These are phyloP conservation scores for Tylopilus intermedius DNA, from an alignment of 768 basidiomycete genomes.

Conservation along the genomic window DNA sequence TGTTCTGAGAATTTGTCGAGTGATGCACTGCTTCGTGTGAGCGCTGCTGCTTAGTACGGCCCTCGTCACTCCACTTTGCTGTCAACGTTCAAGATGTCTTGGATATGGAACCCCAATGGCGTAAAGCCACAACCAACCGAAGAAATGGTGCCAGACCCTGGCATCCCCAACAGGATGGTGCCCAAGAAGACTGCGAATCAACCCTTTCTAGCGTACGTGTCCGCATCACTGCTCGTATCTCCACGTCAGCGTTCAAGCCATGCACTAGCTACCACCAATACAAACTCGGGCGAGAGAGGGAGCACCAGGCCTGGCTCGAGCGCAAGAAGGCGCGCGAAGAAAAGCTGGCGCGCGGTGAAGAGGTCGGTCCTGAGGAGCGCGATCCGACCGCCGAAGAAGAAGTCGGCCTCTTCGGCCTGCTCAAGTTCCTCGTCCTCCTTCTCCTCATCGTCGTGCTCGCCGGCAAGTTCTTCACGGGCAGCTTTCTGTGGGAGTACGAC, in stretches of 20 bases:
- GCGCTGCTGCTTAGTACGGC: background rate
- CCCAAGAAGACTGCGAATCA: slow-evolving; percentile 79
- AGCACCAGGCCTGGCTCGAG: slow-evolving; percentile 61
- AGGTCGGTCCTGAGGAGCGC: slow-evolving; percentile 64
- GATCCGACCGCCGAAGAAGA: slow-evolving; percentile 70
- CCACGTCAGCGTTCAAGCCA: slow-evolving; percentile 5
- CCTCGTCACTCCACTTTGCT: background rate
- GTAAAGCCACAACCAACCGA: slow-evolving; percentile 37
- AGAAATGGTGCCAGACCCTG: slow-evolving; percentile 58
- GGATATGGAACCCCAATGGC: slow-evolving; percentile 49
- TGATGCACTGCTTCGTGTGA: background rate
- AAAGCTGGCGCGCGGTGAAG: slow-evolving; percentile 69
- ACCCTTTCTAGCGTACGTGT: slow-evolving; percentile 74
- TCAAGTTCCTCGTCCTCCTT: slow-evolving; percentile 64
- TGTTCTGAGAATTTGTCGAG: background rate
- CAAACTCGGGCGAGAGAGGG: slow-evolving; percentile 53
- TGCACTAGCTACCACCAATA: slow-evolving; percentile 59
- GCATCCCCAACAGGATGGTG: slow-evolving; percentile 64
- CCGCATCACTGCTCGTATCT: background rate
- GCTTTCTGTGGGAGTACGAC: slow-evolving; percentile 79
- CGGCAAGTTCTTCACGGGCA: slow-evolving; percentile 84
- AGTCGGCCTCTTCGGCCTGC: slow-evolving; percentile 56
- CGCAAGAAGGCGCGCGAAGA: slow-evolving; percentile 68
- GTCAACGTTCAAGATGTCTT: slow-evolving; percentile 47
- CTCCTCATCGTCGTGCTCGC: slow-evolving; percentile 52